Conservation (phyloP, 805 yeast species). For the Candida maris region DNA sequence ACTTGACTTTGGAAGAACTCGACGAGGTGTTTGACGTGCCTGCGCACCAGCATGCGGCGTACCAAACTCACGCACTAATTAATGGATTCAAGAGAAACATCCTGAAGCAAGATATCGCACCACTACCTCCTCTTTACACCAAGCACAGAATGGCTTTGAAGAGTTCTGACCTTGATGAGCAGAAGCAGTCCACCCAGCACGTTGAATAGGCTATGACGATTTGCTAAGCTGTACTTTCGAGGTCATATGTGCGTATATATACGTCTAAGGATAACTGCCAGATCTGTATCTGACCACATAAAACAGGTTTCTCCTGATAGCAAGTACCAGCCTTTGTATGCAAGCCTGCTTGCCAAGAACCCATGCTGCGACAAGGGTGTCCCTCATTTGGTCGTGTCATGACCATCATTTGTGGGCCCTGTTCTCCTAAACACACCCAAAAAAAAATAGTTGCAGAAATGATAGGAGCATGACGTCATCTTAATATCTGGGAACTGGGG, state of each 20-base stretch:
- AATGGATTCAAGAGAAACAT: slow-evolving; percentile 44
- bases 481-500: too few species aligned
- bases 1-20: slow-evolving; percentile 70
- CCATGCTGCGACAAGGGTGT: background rate
- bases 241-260: background rate
- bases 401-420: too few species aligned
- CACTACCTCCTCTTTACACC: slow-evolving; percentile 53
- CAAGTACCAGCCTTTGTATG: background rate
- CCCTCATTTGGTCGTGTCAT: slow-evolving; percentile 1
- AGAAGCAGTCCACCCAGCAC: slow-evolving; percentile 48
- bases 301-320: background rate
- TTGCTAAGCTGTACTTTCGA: background rate
- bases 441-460: too few species aligned
- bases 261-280: background rate
- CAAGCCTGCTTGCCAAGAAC: background rate
- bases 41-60: slow-evolving; percentile 48
- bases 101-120: slow-evolving; percentile 44
- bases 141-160: slow-evolving; percentile 60
- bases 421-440: too few species aligned
- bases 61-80: slow-evolving; percentile 37
- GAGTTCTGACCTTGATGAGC: slow-evolving; percentile 58
- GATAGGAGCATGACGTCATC: too few species aligned
- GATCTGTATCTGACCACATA: background rate
- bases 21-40: slow-evolving; percentile 70
- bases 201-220: slow-evolving; percentile 34